Evolutionary conservation across 2,329 filamentous ascomycete genomes (phyloP), one percentile per base, ranked within the genome.

Genomic region (Aspergillus fumigatiaffinis): DNA sequence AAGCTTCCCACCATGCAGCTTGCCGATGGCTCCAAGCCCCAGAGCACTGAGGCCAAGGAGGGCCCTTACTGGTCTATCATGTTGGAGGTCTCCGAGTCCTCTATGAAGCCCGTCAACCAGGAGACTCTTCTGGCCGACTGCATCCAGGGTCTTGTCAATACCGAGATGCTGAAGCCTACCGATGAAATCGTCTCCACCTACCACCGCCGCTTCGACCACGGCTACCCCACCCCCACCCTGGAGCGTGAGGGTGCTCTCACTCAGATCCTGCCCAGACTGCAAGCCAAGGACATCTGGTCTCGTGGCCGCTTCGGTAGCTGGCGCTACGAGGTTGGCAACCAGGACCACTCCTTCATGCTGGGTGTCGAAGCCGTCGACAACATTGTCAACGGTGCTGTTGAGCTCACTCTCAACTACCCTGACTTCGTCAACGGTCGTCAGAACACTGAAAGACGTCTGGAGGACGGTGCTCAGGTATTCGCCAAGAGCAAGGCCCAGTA

Each of bases 61-160:
- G 94, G 94, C 35, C 94, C 94, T 46, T 99, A 99, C 87, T 99
- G 94, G 94, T 97, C 93, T 63, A 95, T 99, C 82, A 99, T 99
- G 94, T 81, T 99, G 68, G 94, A 99, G 79, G 89, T 99, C 60
- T 97, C 94, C 32, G 91, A 99, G 79, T 97, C 93, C 32, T 86
- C 85, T 71, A 86, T 96, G 88, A 99, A 99, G 85, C 91, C 92
- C 42, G 92, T 97, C 32, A 87, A 97, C 77, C 81, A 89, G 68
- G 86, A 87, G 68, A 96, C 88, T 76, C 79, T 99, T 62, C 83
- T 99, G 69, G 85, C 84, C 76, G 92, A 99, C 72, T 94, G 86
- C 71, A 97, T 99, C 75, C 90, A 96, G 80, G 94, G 94, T 71
- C 88, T 97, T 52, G 84, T 99, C 83, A 97, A 97, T 85, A 99